phyloP scores from a whole-genome alignment of 345 rosid genomes.

The Gossypium thurberi region DNA sequence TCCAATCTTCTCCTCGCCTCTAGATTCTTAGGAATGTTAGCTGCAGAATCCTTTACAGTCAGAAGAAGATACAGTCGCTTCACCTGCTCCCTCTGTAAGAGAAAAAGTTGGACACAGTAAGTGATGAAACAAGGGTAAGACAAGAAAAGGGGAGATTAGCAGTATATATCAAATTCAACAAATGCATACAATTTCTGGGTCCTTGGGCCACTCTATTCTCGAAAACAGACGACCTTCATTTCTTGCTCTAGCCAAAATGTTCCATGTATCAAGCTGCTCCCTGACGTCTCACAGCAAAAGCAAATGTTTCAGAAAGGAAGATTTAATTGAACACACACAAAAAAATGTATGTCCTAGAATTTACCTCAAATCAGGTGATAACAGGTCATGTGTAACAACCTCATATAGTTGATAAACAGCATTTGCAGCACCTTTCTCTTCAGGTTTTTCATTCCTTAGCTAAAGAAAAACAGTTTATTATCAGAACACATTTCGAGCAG shows the following conservation, averaged over 20 bases:
- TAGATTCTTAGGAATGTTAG: slow-evolving; percentile 92
- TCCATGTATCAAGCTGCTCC: slow-evolving; percentile 97
- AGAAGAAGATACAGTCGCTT: slow-evolving; percentile 94
- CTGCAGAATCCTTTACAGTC: slow-evolving; percentile 88
- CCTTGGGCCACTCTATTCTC: slow-evolving; percentile 82
- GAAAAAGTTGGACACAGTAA: slow-evolving; percentile 14
- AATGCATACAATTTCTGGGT: slow-evolving; percentile 81
- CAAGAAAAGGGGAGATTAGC: slow-evolving; percentile 5
- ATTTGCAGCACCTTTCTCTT: slow-evolving; percentile 78
- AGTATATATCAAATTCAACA: background rate
- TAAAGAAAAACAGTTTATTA: slow-evolving; percentile 28
- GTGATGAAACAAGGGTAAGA: slow-evolving; percentile 20
- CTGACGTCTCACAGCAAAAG: slow-evolving; percentile 31
- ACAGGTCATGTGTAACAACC: slow-evolving; percentile 82
- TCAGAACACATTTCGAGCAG: background rate
- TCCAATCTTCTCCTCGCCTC: slow-evolving; percentile 97
- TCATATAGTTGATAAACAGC: slow-evolving; percentile 75
- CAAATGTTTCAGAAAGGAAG: slow-evolving; percentile 1
- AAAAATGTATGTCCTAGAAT: background rate
- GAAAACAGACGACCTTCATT: slow-evolving; percentile 82
- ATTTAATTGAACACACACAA: background rate
- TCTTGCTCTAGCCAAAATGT: slow-evolving; percentile 78
- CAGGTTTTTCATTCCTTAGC: slow-evolving; percentile 73
- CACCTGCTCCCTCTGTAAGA: slow-evolving; percentile 78
- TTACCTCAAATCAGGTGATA: slow-evolving; percentile 82